These are phyloP conservation scores for Populus ilicifolia DNA, from an alignment of 345 rosid species.

Conservation along the genomic window DNA sequence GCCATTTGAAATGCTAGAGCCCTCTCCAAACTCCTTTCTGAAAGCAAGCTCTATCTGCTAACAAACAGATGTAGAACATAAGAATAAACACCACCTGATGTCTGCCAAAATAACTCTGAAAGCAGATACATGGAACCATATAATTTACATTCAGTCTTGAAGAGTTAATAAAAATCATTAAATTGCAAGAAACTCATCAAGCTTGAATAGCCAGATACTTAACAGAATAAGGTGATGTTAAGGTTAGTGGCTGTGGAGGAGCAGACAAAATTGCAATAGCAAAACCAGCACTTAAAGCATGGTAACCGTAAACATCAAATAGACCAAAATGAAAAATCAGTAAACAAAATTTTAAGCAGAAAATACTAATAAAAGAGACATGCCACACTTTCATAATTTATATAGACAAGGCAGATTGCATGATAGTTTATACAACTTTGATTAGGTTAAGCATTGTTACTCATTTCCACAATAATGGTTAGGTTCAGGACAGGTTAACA, in stretches of 20 bases:
- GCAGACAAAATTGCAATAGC: not conserved
- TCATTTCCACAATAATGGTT: not conserved
- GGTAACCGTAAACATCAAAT: not conserved
- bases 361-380: not conserved
- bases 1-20: slow-evolving; percentile 38
- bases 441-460: not conserved
- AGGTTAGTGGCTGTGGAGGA: not conserved
- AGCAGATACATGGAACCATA: not conserved
- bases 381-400: not conserved
- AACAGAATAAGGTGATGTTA: not conserved
- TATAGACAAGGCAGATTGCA: not conserved
- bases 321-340: not conserved
- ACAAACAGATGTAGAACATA: slow-evolving; percentile 8
- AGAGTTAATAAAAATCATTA: not conserved
- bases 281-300: not conserved
- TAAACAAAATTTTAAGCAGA: not conserved
- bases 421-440: not conserved
- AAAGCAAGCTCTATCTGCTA: slow-evolving; percentile 78
- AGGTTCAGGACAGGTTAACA: not conserved
- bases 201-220: not conserved
- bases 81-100: not conserved
- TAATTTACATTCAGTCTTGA: not conserved
- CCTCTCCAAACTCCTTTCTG: slow-evolving; percentile 54
- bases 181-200: not conserved
- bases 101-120: not conserved